phyloP scores from a whole-genome alignment of 23 red algal genomes.

The Rhodosorus marinus region DNA sequence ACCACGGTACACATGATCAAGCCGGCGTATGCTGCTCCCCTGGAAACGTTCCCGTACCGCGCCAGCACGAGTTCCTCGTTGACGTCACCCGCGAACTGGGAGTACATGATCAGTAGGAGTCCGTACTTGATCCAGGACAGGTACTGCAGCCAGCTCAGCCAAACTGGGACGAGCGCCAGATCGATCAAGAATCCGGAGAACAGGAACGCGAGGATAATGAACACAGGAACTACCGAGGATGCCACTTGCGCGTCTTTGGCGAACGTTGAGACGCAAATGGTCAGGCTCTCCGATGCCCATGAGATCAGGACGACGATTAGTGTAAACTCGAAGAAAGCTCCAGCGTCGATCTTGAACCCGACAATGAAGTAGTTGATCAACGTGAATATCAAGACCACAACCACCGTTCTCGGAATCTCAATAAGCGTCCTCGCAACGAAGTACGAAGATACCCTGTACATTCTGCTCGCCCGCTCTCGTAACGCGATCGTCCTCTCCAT shows the following conservation, averaged over 20 bases:
- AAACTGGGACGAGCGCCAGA: constrained; percentile 28
- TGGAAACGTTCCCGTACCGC: no score
- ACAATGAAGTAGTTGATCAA: constrained; percentile 46
- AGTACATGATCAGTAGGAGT: constrained; percentile 17
- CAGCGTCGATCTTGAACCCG: constrained; percentile 13
- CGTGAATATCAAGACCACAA: constrained; percentile 38
- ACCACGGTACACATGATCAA: no score
- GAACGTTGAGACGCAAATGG: constrained; percentile 42
- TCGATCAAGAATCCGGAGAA: constrained; percentile 67
- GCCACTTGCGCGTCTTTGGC: constrained; percentile 61
- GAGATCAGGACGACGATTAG: constrained; percentile 27
- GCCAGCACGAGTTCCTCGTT: background rate
- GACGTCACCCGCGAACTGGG: constrained; percentile 15
- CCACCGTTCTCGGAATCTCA: constrained; percentile 56
- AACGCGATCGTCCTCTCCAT: constrained; percentile 53
- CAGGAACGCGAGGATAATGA: constrained; percentile 50
- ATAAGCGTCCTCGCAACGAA: constrained; percentile 75
- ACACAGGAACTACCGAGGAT: constrained; percentile 37
- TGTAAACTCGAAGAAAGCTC: constrained; percentile 22
- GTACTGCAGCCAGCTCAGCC: constrained; percentile 37
- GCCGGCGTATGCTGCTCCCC: no score
- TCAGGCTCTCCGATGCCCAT: constrained; percentile 53
- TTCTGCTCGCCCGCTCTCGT: constrained; percentile 63
- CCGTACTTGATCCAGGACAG: constrained; percentile 55
- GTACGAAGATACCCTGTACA: constrained; percentile 74